phyloP scores from a whole-genome alignment of 495 filamentous ascomycete genomes.

The Lindgomyces ingoldianus region DNA sequence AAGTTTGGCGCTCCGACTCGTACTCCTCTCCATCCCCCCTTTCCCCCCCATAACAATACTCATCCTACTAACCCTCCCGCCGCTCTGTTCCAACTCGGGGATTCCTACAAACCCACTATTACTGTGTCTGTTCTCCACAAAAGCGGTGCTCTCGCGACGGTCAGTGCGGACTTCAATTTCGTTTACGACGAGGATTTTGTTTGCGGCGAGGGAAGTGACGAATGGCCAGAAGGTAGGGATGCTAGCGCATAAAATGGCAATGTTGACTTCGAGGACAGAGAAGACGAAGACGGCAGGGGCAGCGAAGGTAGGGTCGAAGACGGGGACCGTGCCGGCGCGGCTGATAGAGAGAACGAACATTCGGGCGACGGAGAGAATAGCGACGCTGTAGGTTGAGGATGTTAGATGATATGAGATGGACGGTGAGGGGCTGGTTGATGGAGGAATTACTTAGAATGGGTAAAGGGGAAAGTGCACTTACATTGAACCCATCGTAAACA shows the following conservation, averaged over 20 bases:
- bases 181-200: conserved; percentile 39
- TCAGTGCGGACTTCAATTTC: conserved; percentile 33
- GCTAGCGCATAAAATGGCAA: conserved; percentile 33
- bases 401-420: not conserved
- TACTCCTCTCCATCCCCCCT: not conserved
- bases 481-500: conserved; percentile 32
- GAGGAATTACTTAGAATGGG: not conserved
- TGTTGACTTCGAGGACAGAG: conserved; percentile 34
- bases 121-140: conserved; percentile 5
- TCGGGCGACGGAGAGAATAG: conserved; percentile 22
- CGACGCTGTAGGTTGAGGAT: conserved; percentile 13
- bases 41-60: conserved; percentile 4
- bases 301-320: conserved; percentile 28
- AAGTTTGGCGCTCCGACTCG: no score
- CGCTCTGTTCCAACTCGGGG: conserved; percentile 9
- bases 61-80: conserved; percentile 9
- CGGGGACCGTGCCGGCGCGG: conserved; percentile 30
- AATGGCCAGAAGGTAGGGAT: conserved; percentile 37
- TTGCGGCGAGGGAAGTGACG: conserved; percentile 17
- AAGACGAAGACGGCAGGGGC: conserved; percentile 34
- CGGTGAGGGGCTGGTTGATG: not conserved
- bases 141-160: conserved; percentile 1
- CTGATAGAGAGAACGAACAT: conserved; percentile 25
- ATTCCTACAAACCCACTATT: not conserved
- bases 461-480: conserved; percentile 8